phyloP scores from a whole-genome alignment of 345 rosid species.

The Jatropha curcas region DNA sequence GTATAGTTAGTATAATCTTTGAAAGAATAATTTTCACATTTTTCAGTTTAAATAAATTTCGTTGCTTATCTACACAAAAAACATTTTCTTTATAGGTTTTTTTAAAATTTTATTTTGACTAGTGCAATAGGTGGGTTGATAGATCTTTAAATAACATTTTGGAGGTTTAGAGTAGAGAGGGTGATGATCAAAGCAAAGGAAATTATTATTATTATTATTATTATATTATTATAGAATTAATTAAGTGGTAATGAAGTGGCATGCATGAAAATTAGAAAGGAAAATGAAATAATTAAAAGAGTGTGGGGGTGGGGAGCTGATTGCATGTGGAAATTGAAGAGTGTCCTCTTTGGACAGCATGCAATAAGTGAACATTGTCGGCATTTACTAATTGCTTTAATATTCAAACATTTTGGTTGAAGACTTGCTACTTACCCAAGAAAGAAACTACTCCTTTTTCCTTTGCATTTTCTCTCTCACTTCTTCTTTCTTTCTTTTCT shows the following conservation, averaged over 20 bases:
- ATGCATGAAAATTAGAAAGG: background rate
- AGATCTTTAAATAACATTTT: too few species aligned
- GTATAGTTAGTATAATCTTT: too few species aligned
- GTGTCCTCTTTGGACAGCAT: conserved; percentile 24
- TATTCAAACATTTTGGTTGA: background rate
- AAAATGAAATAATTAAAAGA: background rate
- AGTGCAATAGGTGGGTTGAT: too few species aligned
- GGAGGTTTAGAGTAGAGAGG: too few species aligned
- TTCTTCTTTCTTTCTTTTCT: background rate
- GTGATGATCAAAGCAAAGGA: conserved; percentile 2
- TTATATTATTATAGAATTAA: too few species aligned
- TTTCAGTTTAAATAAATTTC: too few species aligned
- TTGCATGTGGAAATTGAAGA: conserved; percentile 20
- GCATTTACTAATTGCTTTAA: conserved; percentile 23
- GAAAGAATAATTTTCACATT: too few species aligned
- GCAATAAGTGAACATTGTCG: conserved; percentile 31
- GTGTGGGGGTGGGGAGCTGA: background rate
- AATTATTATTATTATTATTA: too few species aligned
- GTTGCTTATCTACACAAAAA: too few species aligned
- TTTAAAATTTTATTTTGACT: too few species aligned
- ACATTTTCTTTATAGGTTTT: too few species aligned
- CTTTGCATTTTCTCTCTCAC: background rate
- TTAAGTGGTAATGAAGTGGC: conserved; percentile 6
- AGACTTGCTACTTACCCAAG: background rate
- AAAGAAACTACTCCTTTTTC: background rate